Evolutionary conservation across 179 eudicot species (phyloP).

Genomic region (Beta corolliflora): DNA sequence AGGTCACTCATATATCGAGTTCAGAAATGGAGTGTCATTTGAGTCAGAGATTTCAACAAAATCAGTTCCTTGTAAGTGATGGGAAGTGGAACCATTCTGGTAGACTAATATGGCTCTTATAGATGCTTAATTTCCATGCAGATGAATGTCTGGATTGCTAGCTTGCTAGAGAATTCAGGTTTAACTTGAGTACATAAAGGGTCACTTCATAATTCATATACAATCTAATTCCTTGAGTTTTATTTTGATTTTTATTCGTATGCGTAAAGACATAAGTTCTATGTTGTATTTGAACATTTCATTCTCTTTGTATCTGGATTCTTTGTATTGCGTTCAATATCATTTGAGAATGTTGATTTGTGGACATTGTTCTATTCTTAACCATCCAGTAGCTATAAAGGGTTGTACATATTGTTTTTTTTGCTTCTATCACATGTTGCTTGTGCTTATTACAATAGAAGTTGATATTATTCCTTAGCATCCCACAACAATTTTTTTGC

Average conservation of each 20-base stretch:
- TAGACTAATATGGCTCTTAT: not conserved
- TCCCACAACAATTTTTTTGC: not conserved
- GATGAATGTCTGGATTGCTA: not conserved
- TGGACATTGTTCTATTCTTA: not conserved
- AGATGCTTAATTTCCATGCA: not conserved
- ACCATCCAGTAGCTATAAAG: not conserved
- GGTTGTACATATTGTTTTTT: too few relatives aligned
- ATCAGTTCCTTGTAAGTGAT: constrained; percentile 65
- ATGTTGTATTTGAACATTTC: constrained; percentile 4
- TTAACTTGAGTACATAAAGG: not conserved
- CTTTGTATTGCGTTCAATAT: not conserved
- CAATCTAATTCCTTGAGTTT: not conserved
- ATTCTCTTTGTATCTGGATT: not conserved
- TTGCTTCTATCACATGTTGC: not conserved
- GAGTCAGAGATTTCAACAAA: constrained; percentile 57
- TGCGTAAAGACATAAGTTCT: not conserved
- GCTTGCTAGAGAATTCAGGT: not conserved
- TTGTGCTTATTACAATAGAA: not conserved
- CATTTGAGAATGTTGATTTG: not conserved
- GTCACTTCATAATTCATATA: not conserved
- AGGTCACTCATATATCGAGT: constrained; percentile 73
- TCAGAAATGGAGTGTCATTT: constrained; percentile 68
- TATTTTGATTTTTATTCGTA: not conserved
- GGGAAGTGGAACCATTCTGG: not conserved
- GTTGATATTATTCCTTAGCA: not conserved